Percentiles rank a stretch among this genome's conserved stretches.
phyloP scores from a whole-genome alignment of 257 asterid species.

The Solanum bulbocastanum region DNA sequence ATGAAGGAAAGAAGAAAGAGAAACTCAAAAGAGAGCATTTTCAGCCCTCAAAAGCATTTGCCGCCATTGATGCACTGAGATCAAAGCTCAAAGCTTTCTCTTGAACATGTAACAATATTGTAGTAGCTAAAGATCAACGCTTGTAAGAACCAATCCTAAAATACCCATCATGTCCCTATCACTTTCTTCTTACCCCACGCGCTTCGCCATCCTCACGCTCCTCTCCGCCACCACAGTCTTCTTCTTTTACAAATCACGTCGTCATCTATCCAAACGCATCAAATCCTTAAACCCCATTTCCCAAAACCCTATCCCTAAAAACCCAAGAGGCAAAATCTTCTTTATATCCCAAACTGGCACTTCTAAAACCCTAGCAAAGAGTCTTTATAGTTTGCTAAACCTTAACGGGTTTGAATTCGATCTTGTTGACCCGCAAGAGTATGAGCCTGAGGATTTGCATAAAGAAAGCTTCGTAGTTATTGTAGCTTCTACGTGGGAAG shows the following conservation, averaged over 20 bases:
- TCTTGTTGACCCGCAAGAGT: constrained; percentile 63
- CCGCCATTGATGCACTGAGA: neutral
- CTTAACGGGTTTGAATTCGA: constrained; percentile 46
- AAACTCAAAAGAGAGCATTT: neutral
- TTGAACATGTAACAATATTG: neutral
- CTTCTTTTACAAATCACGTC: constrained; percentile 76
- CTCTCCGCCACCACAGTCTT: constrained; percentile 72
- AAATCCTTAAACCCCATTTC: neutral
- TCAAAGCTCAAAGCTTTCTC: neutral
- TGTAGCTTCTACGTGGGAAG: constrained; percentile 90
- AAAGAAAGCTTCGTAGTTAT: constrained; percentile 51
- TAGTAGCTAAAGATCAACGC: neutral
- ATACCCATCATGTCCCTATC: constrained; percentile 42
- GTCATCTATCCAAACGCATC: constrained; percentile 45
- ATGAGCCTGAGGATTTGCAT: constrained; percentile 84
- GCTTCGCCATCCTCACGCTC: constrained; percentile 58
- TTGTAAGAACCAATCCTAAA: neutral
- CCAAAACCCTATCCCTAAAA: constrained; percentile 4
- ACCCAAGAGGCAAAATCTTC: constrained; percentile 57
- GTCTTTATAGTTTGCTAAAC: constrained; percentile 47
- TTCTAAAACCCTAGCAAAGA: constrained; percentile 76
- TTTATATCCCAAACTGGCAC: constrained; percentile 75
- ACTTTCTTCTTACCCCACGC: constrained; percentile 30
- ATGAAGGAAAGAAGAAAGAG: neutral
- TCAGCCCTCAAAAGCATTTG: neutral